Evolutionary conservation across 371 early-diverging fungal genomes (phyloP), one percentile per base, ranked within the genome.

Genomic region (Zopfochytrium polystomum): DNA sequence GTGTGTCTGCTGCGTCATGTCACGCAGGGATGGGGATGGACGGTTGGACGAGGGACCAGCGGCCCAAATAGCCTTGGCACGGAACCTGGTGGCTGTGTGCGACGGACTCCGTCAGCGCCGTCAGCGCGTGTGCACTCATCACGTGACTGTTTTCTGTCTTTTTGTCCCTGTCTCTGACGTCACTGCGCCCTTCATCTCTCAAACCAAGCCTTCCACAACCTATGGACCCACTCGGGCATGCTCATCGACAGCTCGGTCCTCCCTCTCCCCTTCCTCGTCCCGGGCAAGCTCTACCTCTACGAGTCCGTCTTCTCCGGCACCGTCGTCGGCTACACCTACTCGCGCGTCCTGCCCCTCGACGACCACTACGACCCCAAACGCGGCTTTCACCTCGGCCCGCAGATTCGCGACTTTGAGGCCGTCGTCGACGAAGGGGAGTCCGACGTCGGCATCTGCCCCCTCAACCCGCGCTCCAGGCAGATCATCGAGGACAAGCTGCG

Each of bases 211-310:
- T 52, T 63, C 45, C 43, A 27, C n/a, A 60, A 45, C 4, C 57
- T 50, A 20, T 58, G 58, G 58, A 58, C 58, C 4, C 61, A 61
- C 45, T 62, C 61, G 1, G 72, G 72, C 1, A 56, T 71, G 35
- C 32, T 72, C n/a, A 67, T 72, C 22, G 63, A 65, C 46, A 62
- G 63, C 18, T 35, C 58, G 9, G 60, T 72, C 6, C 54, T 72
- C 13, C 62, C 62, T 5, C 50, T 68, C 18, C 57, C 52, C 13
- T 66, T 65, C 31, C 31, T 72, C 42, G 66, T 63, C 43, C 63
- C 52, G 5, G 66, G 66, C 5, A 60, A 58, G 33, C 45, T 72
- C 47, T 72, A 72, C 50, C 13, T 72, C 29, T 72, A 68, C 60
- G 69, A 72, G 47, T 62, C 62, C 11, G 57, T 68, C 18, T 66